Evolutionary conservation across 495 filamentous ascomycete species (phyloP).

Genomic region (Glonium stellatum): DNA sequence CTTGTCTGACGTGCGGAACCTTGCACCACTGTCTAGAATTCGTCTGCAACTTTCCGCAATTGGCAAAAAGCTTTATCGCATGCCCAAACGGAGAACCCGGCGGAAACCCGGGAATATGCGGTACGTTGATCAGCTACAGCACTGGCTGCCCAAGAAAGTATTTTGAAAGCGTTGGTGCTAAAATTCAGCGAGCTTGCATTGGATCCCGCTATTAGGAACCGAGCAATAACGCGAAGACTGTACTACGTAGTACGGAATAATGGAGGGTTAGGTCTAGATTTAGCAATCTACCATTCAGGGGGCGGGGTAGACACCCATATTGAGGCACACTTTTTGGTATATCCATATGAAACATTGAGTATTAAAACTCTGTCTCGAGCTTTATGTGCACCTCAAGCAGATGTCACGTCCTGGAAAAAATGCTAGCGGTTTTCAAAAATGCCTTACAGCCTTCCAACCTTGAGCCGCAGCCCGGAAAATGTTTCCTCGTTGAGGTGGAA

Average conservation of each 20-base stretch:
- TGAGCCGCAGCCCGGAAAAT: slow-evolving; percentile 5
- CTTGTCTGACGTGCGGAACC: background rate
- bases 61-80: background rate
- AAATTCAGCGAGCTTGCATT: background rate
- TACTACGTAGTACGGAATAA: background rate
- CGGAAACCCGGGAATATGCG: background rate
- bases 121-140: background rate
- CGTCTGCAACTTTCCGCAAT: background rate
- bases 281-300: background rate
- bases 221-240: background rate
- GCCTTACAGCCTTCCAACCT: background rate
- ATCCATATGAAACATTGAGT: slow-evolving; percentile 1
- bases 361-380: background rate
- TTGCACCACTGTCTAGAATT: background rate
- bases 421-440: background rate
- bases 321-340: background rate
- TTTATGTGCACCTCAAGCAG: background rate
- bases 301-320: background rate
- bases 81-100: background rate
- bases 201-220: background rate
- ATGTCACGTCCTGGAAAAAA: background rate
- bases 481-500: slow-evolving; percentile 15
- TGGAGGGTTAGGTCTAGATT: background rate
- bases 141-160: background rate
- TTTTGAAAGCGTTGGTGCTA: background rate